Percentiles rank a stretch among this genome's conserved stretches.
These are phyloP conservation scores for Penicillium chermesinum DNA, from an alignment of 495 filamentous ascomycete genomes.

Conservation along the genomic window DNA sequence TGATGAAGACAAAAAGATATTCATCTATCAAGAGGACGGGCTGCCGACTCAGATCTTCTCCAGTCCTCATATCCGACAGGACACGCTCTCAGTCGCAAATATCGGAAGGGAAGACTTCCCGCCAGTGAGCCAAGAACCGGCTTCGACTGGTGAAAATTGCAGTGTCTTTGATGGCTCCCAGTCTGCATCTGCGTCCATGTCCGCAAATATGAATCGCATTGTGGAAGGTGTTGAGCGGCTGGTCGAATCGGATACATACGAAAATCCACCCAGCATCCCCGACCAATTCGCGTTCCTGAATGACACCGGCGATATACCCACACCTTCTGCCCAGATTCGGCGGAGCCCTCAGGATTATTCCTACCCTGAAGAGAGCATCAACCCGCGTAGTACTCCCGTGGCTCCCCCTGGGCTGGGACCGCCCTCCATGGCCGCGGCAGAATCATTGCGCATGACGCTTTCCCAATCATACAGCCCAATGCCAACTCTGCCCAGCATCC, in stretches of 20 bases:
- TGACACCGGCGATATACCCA: constrained; percentile 21
- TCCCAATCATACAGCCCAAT: constrained; percentile 35
- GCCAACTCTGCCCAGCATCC: constrained; percentile 32
- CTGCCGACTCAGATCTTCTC: constrained; percentile 46
- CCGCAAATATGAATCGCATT: constrained; percentile 53
- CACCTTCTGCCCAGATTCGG: constrained; percentile 20
- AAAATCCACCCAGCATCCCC: constrained; percentile 33
- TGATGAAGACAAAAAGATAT: constrained; percentile 46
- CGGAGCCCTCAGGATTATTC: constrained; percentile 21
- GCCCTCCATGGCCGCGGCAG: constrained; percentile 20
- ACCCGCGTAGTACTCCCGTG: constrained; percentile 24
- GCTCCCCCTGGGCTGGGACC: constrained; percentile 37
- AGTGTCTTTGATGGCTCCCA: constrained; percentile 43
- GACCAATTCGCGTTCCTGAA: constrained; percentile 24
- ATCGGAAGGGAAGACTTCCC: constrained; percentile 45
- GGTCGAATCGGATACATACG: constrained; percentile 51
- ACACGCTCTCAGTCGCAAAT: constrained; percentile 34
- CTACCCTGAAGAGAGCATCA: constrained; percentile 21
- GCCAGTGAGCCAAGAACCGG: constrained; percentile 24
- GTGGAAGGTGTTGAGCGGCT: constrained; percentile 56
- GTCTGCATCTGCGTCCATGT: constrained; percentile 42
- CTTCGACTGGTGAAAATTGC: constrained; percentile 29
- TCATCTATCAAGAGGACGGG: constrained; percentile 53
- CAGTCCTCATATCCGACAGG: constrained; percentile 35
- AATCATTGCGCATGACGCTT: constrained; percentile 21